Evolutionary conservation across 331 rosid species (phyloP).

Genomic region (Erythrophleum ivorense): DNA sequence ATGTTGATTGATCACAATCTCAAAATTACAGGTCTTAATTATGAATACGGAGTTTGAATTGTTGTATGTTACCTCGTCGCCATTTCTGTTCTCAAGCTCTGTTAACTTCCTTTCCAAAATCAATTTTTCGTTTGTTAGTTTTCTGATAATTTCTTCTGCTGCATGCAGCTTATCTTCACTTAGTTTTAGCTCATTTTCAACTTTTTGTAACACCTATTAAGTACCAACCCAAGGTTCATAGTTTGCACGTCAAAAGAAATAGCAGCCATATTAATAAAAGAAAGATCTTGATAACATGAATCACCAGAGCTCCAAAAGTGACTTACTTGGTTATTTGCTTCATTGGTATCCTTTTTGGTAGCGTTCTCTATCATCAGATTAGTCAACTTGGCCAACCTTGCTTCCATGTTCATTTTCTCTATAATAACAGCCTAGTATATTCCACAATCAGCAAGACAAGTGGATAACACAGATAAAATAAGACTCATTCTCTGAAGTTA

Average conservation of each 20-base stretch:
- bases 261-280: constrained; percentile 13
- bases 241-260: background rate
- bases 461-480: constrained; percentile 2
- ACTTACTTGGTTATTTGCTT: constrained; percentile 67
- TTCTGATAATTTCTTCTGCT: constrained; percentile 68
- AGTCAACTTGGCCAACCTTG: constrained; percentile 62
- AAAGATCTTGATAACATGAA: constrained; percentile 33
- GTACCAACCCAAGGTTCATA: constrained; percentile 24
- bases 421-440: constrained; percentile 60
- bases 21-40: constrained; percentile 19
- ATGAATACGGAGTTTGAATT: constrained; percentile 20
- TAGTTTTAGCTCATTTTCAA: constrained; percentile 73
- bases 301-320: constrained; percentile 16
- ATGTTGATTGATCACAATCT: constrained; percentile 13
- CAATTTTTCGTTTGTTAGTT: constrained; percentile 62
- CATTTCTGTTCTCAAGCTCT: constrained; percentile 62
- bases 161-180: constrained; percentile 57
- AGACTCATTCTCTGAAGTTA: constrained; percentile 26
- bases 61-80: constrained; percentile 63
- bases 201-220: constrained; percentile 56
- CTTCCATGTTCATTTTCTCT: constrained; percentile 77
- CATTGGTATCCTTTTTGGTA: constrained; percentile 54
- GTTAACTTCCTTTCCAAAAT: constrained; percentile 60
- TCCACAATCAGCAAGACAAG: constrained; percentile 19
- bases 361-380: constrained; percentile 55